Base-by-base conservation (phyloP, 2,329 filamentous ascomycete genomes). In the Penicillium sp. region DNA sequence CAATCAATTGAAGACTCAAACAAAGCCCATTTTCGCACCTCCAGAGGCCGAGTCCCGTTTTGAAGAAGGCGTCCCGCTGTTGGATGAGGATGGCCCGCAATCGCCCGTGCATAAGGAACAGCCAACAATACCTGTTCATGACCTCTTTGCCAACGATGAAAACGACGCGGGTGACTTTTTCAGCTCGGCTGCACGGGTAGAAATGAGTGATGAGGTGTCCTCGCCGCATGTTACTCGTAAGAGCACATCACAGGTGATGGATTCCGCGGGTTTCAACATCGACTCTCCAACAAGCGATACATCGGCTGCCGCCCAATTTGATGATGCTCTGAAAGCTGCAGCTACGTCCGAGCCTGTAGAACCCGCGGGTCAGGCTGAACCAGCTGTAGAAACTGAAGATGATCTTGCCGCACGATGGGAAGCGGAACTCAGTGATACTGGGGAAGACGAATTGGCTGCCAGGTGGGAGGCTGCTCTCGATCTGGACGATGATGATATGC, bases 321-420 rank as follows among this genome's bases (percentile, higher is more conserved):
- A 70, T 38, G 66, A 68, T 49, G 55, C 63, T 49, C 43, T 73
- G 14, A 68, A 70, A 51, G 68, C 65, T 16, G 62, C 69, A 8
- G 40, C 43, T 14, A 26, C 33, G 8, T 25, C 52, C 13, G 43
- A 8, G 28, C 49, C 66, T 2, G 65, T 66, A 8, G 62, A 61
- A 19, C 28, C 51, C 14, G 42, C 66, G 57, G 58, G 49, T 25
- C 63, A 61, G 49, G 68, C 68, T 55, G 61, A 65, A 52, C 6
- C 25, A n/a, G 58, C 55, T 19, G 60, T 52, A 6, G 64, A 65
- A 13, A 65, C 70, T 16, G 77, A 84, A 6, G 84, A 88, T 45
- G 90, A 94, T 70, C 76, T 95, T 43, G 89, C 90, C 49, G 90
- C 90, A 19, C 88, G 92, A 67, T 97, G 94, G 91, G 86, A 92